A percentile compares a stretch with the other conserved stretches of the same genome.
These are phyloP conservation scores for Phytophthora sojae DNA, from an alignment of 352 stramenopile genomes.

Conservation along the genomic window DNA sequence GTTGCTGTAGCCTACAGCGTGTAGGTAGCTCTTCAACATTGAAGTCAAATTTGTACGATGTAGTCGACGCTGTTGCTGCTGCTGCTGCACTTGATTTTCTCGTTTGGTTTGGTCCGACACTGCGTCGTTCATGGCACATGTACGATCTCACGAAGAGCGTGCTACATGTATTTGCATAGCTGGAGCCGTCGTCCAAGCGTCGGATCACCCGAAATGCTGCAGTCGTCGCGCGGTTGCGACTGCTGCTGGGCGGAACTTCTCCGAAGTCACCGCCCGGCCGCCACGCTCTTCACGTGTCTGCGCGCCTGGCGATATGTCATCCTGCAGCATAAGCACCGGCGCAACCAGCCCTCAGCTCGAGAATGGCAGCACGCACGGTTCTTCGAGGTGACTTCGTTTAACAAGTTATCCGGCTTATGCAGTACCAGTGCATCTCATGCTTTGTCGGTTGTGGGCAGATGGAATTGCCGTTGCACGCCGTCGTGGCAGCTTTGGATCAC, in stretches of 20 bases:
- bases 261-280: slow-evolving; percentile 7
- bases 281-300: slow-evolving; percentile 56
- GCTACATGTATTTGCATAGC: neutral
- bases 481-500: slow-evolving; percentile 34
- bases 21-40: neutral
- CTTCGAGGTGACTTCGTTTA: slow-evolving; percentile 49
- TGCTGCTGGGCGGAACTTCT: slow-evolving; percentile 53
- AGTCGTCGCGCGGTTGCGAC: slow-evolving; percentile 7
- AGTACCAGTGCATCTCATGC: neutral
- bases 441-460: slow-evolving; percentile 25
- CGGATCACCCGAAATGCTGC: slow-evolving; percentile 20
- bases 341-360: slow-evolving; percentile 20
- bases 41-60: slow-evolving; percentile 14
- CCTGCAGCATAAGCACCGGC: slow-evolving; percentile 55
- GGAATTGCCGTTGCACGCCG: slow-evolving; percentile 56
- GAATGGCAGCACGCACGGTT: slow-evolving; percentile 55
- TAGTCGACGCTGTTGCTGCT: neutral
- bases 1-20: neutral
- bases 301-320: slow-evolving; percentile 48
- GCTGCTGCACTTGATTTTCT: neutral
- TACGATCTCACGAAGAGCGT: neutral
- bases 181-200: slow-evolving; percentile 12
- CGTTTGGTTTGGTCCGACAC: neutral
- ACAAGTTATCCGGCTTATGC: neutral
- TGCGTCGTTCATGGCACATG: neutral